These are phyloP conservation scores for Drosera spatulata DNA, from an alignment of 179 eudicot genomes.

Conservation along the genomic window DNA sequence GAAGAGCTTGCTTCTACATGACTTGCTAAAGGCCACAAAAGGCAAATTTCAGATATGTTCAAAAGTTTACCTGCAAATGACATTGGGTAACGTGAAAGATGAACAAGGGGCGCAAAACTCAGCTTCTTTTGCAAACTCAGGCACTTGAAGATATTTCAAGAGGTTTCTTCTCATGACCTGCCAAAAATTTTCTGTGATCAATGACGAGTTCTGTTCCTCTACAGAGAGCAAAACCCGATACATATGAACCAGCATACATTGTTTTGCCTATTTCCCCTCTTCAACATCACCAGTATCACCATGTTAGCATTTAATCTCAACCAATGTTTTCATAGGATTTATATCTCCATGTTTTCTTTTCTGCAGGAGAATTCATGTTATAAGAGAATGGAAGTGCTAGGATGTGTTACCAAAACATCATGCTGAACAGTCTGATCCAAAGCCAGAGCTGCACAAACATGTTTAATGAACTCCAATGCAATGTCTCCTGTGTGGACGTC, in stretches of 20 bases:
- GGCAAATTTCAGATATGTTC: neutral
- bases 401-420: conserved; percentile 69
- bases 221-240: too few species aligned
- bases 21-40: too few species aligned
- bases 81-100: conserved; percentile 67
- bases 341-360: too few species aligned
- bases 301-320: too few species aligned
- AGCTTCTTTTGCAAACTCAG: conserved; percentile 95
- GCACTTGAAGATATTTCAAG: conserved; percentile 52
- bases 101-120: conserved; percentile 43
- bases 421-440: conserved; percentile 90
- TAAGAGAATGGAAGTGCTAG: neutral
- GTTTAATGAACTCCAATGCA: conserved; percentile 83
- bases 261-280: too few species aligned
- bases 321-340: too few species aligned
- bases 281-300: too few species aligned
- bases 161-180: conserved; percentile 93
- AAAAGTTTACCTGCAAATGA: conserved; percentile 80
- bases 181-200: conserved; percentile 1
- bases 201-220: neutral
- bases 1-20: too few species aligned
- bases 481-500: conserved; percentile 37
- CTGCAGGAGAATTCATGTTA: too few species aligned
- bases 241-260: too few species aligned
- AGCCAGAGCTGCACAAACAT: conserved; percentile 82